phyloP scores from a whole-genome alignment of 768 basidiomycete species.

The Cystobasidium onofrii region DNA sequence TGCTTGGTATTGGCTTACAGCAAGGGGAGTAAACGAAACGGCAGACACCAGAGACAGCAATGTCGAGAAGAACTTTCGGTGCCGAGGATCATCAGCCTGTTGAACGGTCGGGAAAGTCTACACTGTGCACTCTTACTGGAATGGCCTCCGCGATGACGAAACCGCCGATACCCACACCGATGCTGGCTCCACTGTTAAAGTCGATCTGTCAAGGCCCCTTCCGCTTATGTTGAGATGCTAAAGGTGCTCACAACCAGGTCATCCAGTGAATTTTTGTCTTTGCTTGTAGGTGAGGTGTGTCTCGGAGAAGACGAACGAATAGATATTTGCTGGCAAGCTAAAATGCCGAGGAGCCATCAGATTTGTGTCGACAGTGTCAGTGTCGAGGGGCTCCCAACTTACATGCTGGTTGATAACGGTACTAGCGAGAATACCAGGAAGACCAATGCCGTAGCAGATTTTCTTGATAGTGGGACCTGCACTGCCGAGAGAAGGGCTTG shows the following conservation, averaged over 20 bases:
- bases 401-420: slow-evolving; percentile 31
- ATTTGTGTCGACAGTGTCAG: neutral
- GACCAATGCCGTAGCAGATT: slow-evolving; percentile 39
- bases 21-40: neutral
- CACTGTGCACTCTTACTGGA: slow-evolving; percentile 27
- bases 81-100: too few species aligned
- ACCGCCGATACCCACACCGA: slow-evolving; percentile 7
- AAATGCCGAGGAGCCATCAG: neutral
- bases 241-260: slow-evolving; percentile 35
- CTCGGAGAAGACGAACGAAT: slow-evolving; percentile 40
- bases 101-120: too few species aligned
- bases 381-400: neutral
- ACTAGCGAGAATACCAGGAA: slow-evolving; percentile 38
- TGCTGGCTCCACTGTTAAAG: neutral
- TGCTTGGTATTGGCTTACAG: neutral
- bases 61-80: too few species aligned
- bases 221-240: too few species aligned
- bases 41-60: neutral
- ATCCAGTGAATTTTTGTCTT: slow-evolving; percentile 38
- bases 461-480: slow-evolving; percentile 42
- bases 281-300: slow-evolving; percentile 35
- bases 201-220: neutral
- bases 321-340: slow-evolving; percentile 39
- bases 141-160: slow-evolving; percentile 38
- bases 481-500: slow-evolving; percentile 42